Evolutionary conservation across 1,284 basidiomycete species (phyloP).

Genomic region (Sporisorium scitamineum): DNA sequence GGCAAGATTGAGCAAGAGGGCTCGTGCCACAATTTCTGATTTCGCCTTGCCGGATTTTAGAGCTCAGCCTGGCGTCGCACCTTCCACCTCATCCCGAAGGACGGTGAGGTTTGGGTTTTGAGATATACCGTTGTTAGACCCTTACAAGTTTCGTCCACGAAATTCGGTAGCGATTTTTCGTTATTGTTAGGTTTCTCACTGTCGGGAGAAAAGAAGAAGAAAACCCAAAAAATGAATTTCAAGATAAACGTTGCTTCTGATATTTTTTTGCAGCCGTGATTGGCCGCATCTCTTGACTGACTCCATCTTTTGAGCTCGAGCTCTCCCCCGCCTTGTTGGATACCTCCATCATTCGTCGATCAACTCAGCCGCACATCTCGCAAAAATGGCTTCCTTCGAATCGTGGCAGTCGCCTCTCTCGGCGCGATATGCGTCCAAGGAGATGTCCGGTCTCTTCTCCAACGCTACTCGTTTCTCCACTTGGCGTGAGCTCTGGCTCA

Average conservation of each 20-base stretch:
- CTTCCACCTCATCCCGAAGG: slow-evolving; percentile 26
- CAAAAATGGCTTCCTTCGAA: slow-evolving; percentile 52
- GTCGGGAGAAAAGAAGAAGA: too few species aligned
- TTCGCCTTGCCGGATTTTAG: slow-evolving; percentile 12
- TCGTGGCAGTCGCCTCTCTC: slow-evolving; percentile 67
- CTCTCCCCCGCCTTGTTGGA: background rate
- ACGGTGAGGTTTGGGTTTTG: too few species aligned
- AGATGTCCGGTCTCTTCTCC: slow-evolving; percentile 97
- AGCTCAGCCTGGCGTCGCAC: background rate
- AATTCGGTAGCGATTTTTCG: too few species aligned
- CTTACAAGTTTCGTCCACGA: too few species aligned
- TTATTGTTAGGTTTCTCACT: too few species aligned
- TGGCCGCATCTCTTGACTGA: slow-evolving; percentile 2
- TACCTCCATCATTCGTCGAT: background rate
- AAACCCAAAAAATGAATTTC: background rate
- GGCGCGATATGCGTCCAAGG: slow-evolving; percentile 94
- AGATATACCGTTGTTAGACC: background rate
- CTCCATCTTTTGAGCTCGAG: background rate
- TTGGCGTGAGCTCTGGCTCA: slow-evolving; percentile 97
- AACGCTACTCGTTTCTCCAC: slow-evolving; percentile 91
- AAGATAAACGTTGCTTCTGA: background rate
- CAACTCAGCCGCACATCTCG: background rate
- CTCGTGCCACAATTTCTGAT: slow-evolving; percentile 5
- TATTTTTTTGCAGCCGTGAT: slow-evolving; percentile 1
- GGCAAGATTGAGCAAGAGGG: background rate